phyloP scores from a whole-genome alignment of 2,329 filamentous ascomycete genomes.

The Aspergillus sp. region DNA sequence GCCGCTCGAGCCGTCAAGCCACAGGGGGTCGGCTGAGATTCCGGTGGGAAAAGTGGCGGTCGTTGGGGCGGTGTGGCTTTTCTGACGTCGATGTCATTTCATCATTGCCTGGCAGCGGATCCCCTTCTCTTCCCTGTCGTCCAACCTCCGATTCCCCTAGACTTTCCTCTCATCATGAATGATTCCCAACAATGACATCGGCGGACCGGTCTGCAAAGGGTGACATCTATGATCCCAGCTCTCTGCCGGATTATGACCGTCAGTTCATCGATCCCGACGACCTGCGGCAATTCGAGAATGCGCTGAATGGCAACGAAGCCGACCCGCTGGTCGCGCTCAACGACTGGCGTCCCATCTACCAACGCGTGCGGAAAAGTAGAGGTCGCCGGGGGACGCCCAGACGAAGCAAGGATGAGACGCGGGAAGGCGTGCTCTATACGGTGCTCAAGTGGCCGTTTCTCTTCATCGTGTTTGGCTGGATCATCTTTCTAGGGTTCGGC shows the following conservation, averaged over 20 bases:
- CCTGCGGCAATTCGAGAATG: constrained; percentile 74
- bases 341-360: constrained; percentile 89
- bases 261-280: constrained; percentile 75
- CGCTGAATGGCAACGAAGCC: constrained; percentile 77
- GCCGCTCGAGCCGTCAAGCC: not conserved
- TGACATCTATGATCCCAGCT: constrained; percentile 66
- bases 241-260: constrained; percentile 74
- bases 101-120: not conserved
- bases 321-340: constrained; percentile 82
- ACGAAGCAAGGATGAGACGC: constrained; percentile 81
- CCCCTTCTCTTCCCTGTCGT: not conserved
- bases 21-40: not conserved
- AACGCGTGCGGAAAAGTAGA: constrained; percentile 59
- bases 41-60: not conserved
- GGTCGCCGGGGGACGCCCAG: constrained; percentile 44
- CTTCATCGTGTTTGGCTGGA: constrained; percentile 75
- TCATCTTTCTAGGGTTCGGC: constrained; percentile 67
- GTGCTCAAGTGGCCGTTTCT: constrained; percentile 91
- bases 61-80: constrained; percentile 5
- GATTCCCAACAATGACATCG: constrained; percentile 27
- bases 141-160: not conserved
- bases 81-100: constrained; percentile 13
- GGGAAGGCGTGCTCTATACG: constrained; percentile 88
- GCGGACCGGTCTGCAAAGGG: constrained; percentile 24
- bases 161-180: constrained; percentile 23